Percentiles rank a stretch among this genome's conserved stretches.
Conservation (phyloP, 345 rosid genomes). For the Firmiana major region DNA sequence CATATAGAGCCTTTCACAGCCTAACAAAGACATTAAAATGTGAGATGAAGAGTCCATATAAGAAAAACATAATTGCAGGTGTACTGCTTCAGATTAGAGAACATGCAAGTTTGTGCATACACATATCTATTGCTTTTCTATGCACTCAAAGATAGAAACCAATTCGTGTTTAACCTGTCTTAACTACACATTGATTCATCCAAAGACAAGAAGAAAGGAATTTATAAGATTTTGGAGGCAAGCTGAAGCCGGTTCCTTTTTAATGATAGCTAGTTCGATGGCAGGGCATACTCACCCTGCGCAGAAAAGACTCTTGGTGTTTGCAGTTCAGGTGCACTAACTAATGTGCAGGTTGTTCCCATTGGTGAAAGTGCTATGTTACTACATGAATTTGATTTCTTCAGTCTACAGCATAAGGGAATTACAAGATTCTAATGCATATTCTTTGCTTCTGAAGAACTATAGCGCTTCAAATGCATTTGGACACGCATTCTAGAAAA, state of each 20-base stretch:
- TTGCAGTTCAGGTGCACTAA: background rate
- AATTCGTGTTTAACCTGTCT: background rate
- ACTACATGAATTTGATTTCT: too few relatives aligned
- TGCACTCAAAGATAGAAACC: background rate
- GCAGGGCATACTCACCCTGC: background rate
- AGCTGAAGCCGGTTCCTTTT: background rate
- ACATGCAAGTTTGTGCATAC: background rate
- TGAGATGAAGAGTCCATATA: background rate
- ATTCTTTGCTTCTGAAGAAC: background rate
- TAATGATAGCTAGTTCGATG: background rate
- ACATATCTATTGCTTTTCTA: background rate
- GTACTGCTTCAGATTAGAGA: background rate
- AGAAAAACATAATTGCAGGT: background rate
- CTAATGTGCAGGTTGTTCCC: background rate
- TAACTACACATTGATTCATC: background rate
- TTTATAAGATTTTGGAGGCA: background rate
- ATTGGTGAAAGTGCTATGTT: background rate
- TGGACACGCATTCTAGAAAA: background rate
- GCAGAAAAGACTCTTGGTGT: background rate
- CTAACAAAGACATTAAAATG: conserved; percentile 28
- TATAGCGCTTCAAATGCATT: background rate
- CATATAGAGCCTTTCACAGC: conserved; percentile 85
- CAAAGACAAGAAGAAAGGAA: background rate
- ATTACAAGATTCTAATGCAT: background rate
- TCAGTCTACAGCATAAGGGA: background rate